These are phyloP conservation scores for Solanum neorickii DNA, from an alignment of 257 asterid species.

Conservation along the genomic window DNA sequence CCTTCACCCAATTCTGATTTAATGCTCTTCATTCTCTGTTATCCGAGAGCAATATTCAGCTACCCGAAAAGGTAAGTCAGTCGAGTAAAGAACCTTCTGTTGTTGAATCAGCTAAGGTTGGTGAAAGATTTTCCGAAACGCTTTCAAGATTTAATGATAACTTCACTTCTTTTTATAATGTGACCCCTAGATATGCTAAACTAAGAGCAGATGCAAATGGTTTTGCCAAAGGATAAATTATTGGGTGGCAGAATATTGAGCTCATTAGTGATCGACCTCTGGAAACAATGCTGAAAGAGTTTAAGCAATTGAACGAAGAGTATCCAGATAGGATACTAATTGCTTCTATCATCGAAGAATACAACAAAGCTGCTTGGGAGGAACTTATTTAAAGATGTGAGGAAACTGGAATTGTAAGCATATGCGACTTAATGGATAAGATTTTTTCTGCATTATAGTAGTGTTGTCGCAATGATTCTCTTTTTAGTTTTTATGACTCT, in stretches of 20 bases:
- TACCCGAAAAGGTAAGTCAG: no score
- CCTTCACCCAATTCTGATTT: no score
- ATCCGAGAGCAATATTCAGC: no score
- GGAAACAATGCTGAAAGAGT: constrained; percentile 84
- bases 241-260: constrained; percentile 93
- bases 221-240: constrained; percentile 72
- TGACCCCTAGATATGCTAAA: constrained; percentile 91
- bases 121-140: no score
- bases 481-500: background rate
- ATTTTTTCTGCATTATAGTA: background rate
- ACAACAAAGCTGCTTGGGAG: constrained; percentile 81
- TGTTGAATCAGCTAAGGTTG: no score
- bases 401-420: constrained; percentile 83
- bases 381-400: constrained; percentile 84
- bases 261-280: constrained; percentile 91
- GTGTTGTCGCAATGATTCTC: background rate
- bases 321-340: constrained; percentile 86
- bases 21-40: no score
- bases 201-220: constrained; percentile 72
- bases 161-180: constrained; percentile 17
- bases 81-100: no score
- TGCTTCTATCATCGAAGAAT: constrained; percentile 97
- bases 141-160: no score
- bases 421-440: background rate
- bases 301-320: constrained; percentile 71